Evolutionary conservation across 805 yeast species (phyloP), one percentile per base, ranked within the genome.

Genomic region (Ogataea pignaliae): DNA sequence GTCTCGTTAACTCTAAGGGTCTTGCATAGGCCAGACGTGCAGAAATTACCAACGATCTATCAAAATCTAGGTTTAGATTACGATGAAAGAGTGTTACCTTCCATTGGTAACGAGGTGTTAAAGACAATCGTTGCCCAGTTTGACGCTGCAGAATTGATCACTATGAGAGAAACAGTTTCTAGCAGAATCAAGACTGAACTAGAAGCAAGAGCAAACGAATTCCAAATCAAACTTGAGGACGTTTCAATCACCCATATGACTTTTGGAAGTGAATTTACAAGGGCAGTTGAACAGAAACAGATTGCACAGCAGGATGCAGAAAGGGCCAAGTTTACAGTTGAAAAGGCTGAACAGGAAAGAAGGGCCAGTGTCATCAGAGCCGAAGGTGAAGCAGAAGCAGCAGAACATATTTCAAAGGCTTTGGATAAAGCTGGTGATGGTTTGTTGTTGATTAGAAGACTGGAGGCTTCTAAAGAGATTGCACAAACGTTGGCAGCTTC

Each of bases 221-320:
- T 93, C 72, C 79, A 85, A 68, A 90, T 93, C 61, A 85, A 77
- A 62, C 77, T 93, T 55, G 99, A 93, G 68, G 99, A 93, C 68
- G 99, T 93, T 42, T 87, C 97, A 21, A 93, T 93, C 54, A 93
- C 99, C 13, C 99, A 93, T 69, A 83, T 93, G 88, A 88, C 97
- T 0, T 93, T 93, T 65, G 98, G 99, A 42, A 78, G 76, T 52
- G 99, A 93, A 63, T 93, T 93, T 73, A 93, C 99, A 43, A 90
- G 87, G 68, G 98, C 99, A 30, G 99, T 93, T 47, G 99, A 93
- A 71, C 96, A 88, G 71, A 93, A 93, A 66, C 98, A 93, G 70
- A 95, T 93, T 69, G 99, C 99, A 29, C 99, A 93, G 71, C 99
- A 93, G 70, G 99, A 93, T 63, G 98, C 99, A 18, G 98, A 93